phyloP scores from a whole-genome alignment of 495 filamentous ascomycete genomes.

The Tuber brumale region DNA sequence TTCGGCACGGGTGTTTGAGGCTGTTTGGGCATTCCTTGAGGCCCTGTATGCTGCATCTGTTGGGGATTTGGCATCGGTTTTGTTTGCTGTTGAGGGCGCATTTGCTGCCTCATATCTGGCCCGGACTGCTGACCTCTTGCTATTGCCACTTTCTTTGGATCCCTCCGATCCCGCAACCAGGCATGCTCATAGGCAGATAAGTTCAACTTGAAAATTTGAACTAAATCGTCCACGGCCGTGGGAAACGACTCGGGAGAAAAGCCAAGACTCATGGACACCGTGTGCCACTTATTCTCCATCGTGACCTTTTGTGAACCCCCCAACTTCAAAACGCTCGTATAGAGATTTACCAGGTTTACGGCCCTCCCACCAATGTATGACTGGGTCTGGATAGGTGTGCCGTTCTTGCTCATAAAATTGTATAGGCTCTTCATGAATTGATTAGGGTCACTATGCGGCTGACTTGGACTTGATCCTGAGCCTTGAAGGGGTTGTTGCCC shows the following conservation, averaged over 20 bases:
- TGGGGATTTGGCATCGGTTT: constrained; percentile 43
- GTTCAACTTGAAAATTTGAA: constrained; percentile 65
- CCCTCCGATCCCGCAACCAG: constrained; percentile 55
- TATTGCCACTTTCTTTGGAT: constrained; percentile 53
- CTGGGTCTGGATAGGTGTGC: constrained; percentile 61
- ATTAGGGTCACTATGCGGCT: constrained; percentile 51
- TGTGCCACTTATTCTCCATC: constrained; percentile 61
- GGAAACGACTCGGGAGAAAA: constrained; percentile 61
- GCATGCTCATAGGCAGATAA: constrained; percentile 66
- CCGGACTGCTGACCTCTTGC: constrained; percentile 44
- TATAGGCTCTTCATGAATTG: constrained; percentile 69
- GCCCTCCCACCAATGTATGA: constrained; percentile 64
- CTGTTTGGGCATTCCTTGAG: constrained; percentile 47
- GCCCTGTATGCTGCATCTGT: constrained; percentile 42
- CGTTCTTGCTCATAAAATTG: constrained; percentile 63
- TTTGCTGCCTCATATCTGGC: constrained; percentile 44
- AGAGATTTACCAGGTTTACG: constrained; percentile 67
- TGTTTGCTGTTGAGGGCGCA: constrained; percentile 41
- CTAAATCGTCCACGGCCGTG: constrained; percentile 60
- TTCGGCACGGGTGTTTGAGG: constrained; percentile 38
- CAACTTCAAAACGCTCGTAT: constrained; percentile 64
- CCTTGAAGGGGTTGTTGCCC: constrained; percentile 16
- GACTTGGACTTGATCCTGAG: constrained; percentile 21
- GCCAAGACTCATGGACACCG: constrained; percentile 60
- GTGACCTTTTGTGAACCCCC: constrained; percentile 73